Evolutionary conservation across 805 yeast species (phyloP).

Genomic region (Torulaspora quercuum): DNA sequence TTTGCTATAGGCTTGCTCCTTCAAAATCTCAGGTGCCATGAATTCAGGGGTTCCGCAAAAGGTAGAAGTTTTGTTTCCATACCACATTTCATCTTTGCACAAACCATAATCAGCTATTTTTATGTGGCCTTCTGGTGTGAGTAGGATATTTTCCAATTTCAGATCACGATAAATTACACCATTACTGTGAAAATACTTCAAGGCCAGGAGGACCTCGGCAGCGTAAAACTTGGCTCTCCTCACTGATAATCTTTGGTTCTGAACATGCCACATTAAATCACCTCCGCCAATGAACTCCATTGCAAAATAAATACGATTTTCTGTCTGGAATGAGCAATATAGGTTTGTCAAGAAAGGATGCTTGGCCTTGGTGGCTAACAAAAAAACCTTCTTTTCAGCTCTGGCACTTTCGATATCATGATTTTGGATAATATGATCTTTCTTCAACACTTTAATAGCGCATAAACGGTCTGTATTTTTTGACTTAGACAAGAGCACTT

Average conservation of each 20-base stretch:
- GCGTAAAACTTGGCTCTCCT: constrained; percentile 96
- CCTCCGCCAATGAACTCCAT: constrained; percentile 99
- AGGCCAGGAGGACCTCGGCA: constrained; percentile 87
- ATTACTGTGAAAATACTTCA: constrained; percentile 90
- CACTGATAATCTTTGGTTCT: constrained; percentile 81
- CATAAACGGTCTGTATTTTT: constrained; percentile 76
- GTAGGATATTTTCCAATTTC: constrained; percentile 88
- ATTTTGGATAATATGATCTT: constrained; percentile 90
- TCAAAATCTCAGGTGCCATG: constrained; percentile 97
- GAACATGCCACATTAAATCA: constrained; percentile 99
- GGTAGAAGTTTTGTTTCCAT: constrained; percentile 80
- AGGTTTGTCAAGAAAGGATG: constrained; percentile 92
- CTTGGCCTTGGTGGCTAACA: constrained; percentile 73
- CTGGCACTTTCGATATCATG: constrained; percentile 94
- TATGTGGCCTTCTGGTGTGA: constrained; percentile 89
- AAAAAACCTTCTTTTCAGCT: constrained; percentile 89
- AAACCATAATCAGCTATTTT: constrained; percentile 96
- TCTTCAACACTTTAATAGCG: constrained; percentile 95
- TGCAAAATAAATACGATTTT: constrained; percentile 93
- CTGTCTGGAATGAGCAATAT: constrained; percentile 96
- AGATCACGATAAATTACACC: constrained; percentile 96
- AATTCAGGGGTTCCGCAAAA: constrained; percentile 99
- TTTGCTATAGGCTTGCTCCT: constrained; percentile 88
- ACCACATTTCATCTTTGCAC: constrained; percentile 91
- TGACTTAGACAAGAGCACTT: constrained; percentile 95